phyloP scores from a whole-genome alignment of 2,329 filamentous ascomycete species.

The Whalleya microplaca region DNA sequence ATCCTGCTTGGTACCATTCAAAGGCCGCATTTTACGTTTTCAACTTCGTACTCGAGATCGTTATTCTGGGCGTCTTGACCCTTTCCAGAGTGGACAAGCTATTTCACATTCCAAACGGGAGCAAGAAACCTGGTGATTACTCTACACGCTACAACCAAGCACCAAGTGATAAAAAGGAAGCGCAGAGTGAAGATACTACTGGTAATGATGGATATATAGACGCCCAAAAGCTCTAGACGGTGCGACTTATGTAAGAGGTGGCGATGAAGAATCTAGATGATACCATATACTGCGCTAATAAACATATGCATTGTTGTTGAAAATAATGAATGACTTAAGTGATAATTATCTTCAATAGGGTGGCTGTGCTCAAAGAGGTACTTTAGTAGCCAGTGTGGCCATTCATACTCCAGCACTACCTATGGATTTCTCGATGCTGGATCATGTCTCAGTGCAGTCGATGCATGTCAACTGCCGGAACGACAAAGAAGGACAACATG shows the following conservation, averaged over 20 bases:
- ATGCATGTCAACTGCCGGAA: too few relatives aligned
- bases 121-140: slow-evolving; percentile 31
- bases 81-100: slow-evolving; percentile 30
- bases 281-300: too few relatives aligned
- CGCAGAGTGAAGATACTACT: slow-evolving; percentile 9
- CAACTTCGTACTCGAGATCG: slow-evolving; percentile 39
- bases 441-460: too few relatives aligned
- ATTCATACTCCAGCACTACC: too few relatives aligned
- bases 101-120: slow-evolving; percentile 35
- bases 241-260: too few relatives aligned
- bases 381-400: too few relatives aligned
- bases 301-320: too few relatives aligned
- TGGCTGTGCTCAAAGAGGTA: too few relatives aligned
- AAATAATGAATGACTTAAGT: too few relatives aligned
- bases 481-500: too few relatives aligned
- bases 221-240: background rate
- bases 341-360: too few relatives aligned
- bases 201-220: background rate
- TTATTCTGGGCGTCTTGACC: slow-evolving; percentile 27
- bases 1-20: slow-evolving; percentile 38
- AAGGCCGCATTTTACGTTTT: slow-evolving; percentile 42
- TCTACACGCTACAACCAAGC: slow-evolving; percentile 12
- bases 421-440: too few relatives aligned
- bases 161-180: slow-evolving; percentile 11
- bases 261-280: background rate